Evolutionary conservation across 495 filamentous ascomycete species (phyloP).

Genomic region (Pyronema omphalodes): DNA sequence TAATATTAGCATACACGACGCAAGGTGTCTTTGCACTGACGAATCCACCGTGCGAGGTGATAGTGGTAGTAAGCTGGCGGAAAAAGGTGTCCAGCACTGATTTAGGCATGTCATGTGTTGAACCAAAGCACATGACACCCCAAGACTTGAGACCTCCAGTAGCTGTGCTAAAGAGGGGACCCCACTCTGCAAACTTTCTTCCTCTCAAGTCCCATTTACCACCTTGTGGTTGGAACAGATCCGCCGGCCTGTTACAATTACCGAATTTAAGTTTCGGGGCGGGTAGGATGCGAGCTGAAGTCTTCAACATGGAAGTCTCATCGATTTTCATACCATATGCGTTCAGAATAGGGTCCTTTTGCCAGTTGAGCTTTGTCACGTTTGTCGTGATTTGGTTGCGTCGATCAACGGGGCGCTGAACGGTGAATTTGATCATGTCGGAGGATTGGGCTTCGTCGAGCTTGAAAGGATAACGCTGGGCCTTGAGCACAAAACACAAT

Average conservation of each 20-base stretch:
- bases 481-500: slow-evolving; percentile 37
- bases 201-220: slow-evolving; percentile 79
- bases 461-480: slow-evolving; percentile 68
- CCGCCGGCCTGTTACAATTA: slow-evolving; percentile 18
- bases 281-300: slow-evolving; percentile 51
- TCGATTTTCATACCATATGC: slow-evolving; percentile 52
- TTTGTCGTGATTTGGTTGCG: slow-evolving; percentile 43
- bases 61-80: slow-evolving; percentile 40
- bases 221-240: slow-evolving; percentile 8
- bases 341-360: slow-evolving; percentile 43
- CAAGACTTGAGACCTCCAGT: slow-evolving; percentile 38
- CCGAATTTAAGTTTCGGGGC: slow-evolving; percentile 52
- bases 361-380: slow-evolving; percentile 44
- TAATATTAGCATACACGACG: slow-evolving; percentile 22
- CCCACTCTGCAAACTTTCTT: slow-evolving; percentile 50
- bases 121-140: slow-evolving; percentile 42
- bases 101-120: slow-evolving; percentile 19
- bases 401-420: slow-evolving; percentile 43
- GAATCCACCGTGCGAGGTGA: slow-evolving; percentile 51
- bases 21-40: slow-evolving; percentile 26
- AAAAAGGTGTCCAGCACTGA: slow-evolving; percentile 37
- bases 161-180: slow-evolving; percentile 18
- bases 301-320: slow-evolving; percentile 35
- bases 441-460: slow-evolving; percentile 47
- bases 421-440: slow-evolving; percentile 74